These are phyloP conservation scores for Aplosporella prunicola DNA, from an alignment of 2,329 filamentous ascomycete genomes.

Conservation along the genomic window DNA sequence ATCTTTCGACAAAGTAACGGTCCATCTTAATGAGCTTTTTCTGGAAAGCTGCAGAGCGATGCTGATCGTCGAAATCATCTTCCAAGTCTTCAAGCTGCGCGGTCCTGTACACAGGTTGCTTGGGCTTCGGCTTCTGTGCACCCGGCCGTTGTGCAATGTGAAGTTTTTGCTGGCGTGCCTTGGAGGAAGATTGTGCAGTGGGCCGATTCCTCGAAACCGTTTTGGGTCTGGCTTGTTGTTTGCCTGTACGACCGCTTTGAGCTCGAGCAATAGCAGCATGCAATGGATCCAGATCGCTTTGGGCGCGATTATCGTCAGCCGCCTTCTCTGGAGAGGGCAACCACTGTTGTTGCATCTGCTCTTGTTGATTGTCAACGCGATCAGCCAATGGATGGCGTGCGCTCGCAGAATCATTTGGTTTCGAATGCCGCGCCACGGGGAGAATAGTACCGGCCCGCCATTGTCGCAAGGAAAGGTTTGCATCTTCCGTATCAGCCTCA, in stretches of 20 bases:
- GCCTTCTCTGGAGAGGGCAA: constrained; percentile 3
- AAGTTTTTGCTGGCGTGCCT: background rate
- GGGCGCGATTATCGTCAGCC: no score
- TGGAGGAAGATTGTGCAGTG: background rate
- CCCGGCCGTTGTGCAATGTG: background rate
- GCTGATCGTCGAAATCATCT: constrained; percentile 23
- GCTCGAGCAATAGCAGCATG: no score
- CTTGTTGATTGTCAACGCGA: constrained; percentile 17
- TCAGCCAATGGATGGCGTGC: constrained; percentile 15
- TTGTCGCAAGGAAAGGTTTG: constrained; percentile 37
- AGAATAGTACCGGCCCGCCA: constrained; percentile 44
- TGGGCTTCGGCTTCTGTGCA: background rate
- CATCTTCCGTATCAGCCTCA: constrained; percentile 45
- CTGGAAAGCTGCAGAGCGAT: constrained; percentile 31
- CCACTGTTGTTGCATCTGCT: background rate
- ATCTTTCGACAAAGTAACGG: constrained; percentile 17
- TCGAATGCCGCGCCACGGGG: no score
- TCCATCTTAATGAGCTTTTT: constrained; percentile 22
- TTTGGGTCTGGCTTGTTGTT: no score
- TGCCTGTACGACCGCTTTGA: no score
- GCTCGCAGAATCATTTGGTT: background rate
- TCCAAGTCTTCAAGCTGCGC: constrained; percentile 38
- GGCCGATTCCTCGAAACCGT: no score
- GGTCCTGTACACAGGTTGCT: constrained; percentile 17
- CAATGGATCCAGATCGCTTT: no score